A percentile compares a stretch with the other conserved stretches of the same genome.
Evolutionary conservation across 2,329 filamentous ascomycete genomes (phyloP).

Genomic region (Clarireedia paspali): DNA sequence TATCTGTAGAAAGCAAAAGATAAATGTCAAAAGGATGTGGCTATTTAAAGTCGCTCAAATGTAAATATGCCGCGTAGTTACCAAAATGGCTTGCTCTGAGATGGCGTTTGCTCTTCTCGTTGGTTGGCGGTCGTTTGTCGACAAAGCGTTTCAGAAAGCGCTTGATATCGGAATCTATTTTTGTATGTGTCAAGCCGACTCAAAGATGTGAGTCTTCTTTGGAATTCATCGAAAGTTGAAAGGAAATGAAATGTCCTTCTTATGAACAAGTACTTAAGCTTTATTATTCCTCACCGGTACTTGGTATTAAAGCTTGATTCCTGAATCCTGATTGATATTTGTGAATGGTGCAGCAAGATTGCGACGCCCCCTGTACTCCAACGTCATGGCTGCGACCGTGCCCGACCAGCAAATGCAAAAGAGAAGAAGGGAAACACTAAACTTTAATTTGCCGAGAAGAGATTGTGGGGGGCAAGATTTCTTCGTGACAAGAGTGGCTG

Average conservation of each 20-base stretch:
- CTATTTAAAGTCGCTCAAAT: background rate
- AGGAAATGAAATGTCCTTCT: background rate
- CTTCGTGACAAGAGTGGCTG: too few species aligned
- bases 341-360: background rate
- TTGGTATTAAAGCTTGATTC: conserved; percentile 6
- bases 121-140: background rate
- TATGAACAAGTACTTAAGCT: background rate
- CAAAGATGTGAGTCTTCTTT: conserved; percentile 4
- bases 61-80: too few species aligned
- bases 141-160: conserved; percentile 9
- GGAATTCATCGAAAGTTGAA: conserved; percentile 2
- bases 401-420: too few species aligned
- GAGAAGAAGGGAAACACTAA: background rate
- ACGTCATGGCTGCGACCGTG: background rate
- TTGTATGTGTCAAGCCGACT: background rate
- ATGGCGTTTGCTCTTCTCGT: background rate
- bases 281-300: background rate
- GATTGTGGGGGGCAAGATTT: too few species aligned
- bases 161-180: conserved; percentile 4
- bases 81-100: background rate
- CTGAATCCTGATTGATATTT: conserved; percentile 5
- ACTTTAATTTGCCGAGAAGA: background rate
- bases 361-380: background rate
- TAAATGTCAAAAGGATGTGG: background rate
- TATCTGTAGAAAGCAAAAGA: background rate